Evolutionary conservation across 2,329 filamentous ascomycete species (phyloP), one percentile per base, ranked within the genome.

Genomic region (Colletotrichum sp.): DNA sequence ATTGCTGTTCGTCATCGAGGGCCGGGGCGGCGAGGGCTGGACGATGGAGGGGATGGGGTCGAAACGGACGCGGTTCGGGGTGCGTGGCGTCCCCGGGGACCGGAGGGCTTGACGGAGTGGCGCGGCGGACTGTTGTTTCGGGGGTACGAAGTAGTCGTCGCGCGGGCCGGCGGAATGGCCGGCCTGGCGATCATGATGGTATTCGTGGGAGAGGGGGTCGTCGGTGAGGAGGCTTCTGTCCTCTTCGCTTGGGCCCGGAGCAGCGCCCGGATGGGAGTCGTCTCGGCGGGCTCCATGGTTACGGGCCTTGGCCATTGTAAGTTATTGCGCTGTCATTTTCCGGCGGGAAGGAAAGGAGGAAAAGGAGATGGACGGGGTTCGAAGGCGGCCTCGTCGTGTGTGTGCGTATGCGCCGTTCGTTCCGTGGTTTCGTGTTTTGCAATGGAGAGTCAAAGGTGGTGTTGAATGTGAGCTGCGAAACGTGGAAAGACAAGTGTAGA

Each of bases 41-140:
- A 86, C 83, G 32, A 89, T 84, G 78, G 87, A 87, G 26, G 88
- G 88, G 21, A 83, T 86, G 68, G 92, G 85, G 80, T 93, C 93
- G 84, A 97, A 97, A 79, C 93, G 93, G 61, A 97, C 95, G 30
- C 94, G 90, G 82, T 95, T 93, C 10, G 91, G 89, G 2, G 93
- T 95, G 70, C 93, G 84, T 21, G 93, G 90, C 43, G 91, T 89
- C 76, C 86, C 76, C 65, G 80, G 77, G 64, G 76, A 79, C 59
- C 78, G 79, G 64, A 74, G 72, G 77, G 76, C 68, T 66, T 71
- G 71, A 52, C 67, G 74, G 70, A 59, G 69, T 69, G 43, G 52
- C 60, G 67, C 67, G 34, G 24, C 34, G n/a, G 18, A 14, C 18
- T 13, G 57, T 66, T 34, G 48, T 48, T 76, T 73, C n/a, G 74